These are phyloP conservation scores for Gilbertella persicaria DNA, from an alignment of 371 early-diverging fungal genomes.

Conservation along the genomic window DNA sequence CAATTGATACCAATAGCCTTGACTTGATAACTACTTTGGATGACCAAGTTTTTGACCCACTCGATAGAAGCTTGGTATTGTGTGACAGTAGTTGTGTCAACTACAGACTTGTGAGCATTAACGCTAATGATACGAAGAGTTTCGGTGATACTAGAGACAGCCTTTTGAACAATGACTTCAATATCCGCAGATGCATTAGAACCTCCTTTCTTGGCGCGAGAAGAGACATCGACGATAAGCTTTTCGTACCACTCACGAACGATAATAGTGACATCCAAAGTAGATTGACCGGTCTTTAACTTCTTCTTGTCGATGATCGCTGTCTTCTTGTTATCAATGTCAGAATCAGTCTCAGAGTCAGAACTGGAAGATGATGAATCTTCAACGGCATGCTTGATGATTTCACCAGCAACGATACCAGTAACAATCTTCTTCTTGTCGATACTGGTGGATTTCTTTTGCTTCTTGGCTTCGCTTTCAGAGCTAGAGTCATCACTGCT, in stretches of 20 bases:
- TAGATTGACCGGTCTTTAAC: conserved; percentile 4
- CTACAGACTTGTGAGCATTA: conserved; percentile 19
- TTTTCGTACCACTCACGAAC: conserved; percentile 34
- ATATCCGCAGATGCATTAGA: conserved; percentile 28
- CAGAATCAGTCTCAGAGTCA: conserved; percentile 8
- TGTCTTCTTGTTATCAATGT: not conserved
- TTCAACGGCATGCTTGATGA: conserved; percentile 1
- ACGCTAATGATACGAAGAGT: conserved; percentile 17
- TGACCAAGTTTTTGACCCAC: conserved; percentile 27
- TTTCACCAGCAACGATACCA: conserved; percentile 5
- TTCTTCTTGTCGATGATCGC: conserved; percentile 14
- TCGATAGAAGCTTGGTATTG: conserved; percentile 28
- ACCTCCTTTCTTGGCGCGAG: conserved; percentile 35
- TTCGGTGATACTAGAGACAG: conserved; percentile 20
- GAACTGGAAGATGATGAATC: conserved; percentile 2
- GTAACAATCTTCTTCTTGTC: conserved; percentile 9
- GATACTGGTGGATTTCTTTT: conserved; percentile 3
- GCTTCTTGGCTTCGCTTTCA: conserved; percentile 2
- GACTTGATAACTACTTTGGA: conserved; percentile 27
- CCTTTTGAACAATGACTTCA: conserved; percentile 31
- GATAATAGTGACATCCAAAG: conserved; percentile 27
- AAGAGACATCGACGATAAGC: conserved; percentile 31
- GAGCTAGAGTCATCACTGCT: conserved; percentile 1
- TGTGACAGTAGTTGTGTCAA: conserved; percentile 14
- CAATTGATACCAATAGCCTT: conserved; percentile 28